phyloP scores from a whole-genome alignment of 2,329 filamentous ascomycete genomes.

The Emergomyces africanus region DNA sequence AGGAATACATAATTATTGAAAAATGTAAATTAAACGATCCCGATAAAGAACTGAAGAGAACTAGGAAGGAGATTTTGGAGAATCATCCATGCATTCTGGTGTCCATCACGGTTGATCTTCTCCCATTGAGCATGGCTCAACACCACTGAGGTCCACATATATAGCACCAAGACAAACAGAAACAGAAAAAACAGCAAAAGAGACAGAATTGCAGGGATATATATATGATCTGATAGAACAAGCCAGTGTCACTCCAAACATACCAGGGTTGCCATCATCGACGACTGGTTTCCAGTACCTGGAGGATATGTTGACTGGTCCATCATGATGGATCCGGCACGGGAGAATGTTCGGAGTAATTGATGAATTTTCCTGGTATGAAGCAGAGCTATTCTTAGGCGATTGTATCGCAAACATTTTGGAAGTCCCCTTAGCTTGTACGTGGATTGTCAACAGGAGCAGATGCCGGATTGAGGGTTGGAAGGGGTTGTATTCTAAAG shows the following conservation, averaged over 20 bases:
- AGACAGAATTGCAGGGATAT: neutral
- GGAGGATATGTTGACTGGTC: constrained; percentile 49
- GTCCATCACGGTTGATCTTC: neutral
- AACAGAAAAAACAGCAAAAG: neutral
- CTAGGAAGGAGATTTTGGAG: no score
- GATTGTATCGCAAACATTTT: constrained; percentile 1
- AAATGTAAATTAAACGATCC: no score
- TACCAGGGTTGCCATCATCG: constrained; percentile 28
- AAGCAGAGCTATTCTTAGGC: neutral
- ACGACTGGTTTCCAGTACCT: constrained; percentile 57
- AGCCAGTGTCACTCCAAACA: neutral
- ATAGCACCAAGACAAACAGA: neutral
- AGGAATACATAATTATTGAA: neutral
- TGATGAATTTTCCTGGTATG: neutral
- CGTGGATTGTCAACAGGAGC: neutral
- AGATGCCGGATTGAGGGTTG: neutral
- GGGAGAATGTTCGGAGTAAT: constrained; percentile 60
- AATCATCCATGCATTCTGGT: no score
- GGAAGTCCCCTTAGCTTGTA: neutral
- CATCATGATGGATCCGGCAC: constrained; percentile 67
- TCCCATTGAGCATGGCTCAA: neutral
- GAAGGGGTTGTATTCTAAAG: neutral
- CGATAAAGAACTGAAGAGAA: no score
- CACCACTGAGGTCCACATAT: no score
- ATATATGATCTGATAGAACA: neutral